phyloP scores from a whole-genome alignment of 2,329 filamentous ascomycete genomes.

The Cyphellophora europaea region DNA sequence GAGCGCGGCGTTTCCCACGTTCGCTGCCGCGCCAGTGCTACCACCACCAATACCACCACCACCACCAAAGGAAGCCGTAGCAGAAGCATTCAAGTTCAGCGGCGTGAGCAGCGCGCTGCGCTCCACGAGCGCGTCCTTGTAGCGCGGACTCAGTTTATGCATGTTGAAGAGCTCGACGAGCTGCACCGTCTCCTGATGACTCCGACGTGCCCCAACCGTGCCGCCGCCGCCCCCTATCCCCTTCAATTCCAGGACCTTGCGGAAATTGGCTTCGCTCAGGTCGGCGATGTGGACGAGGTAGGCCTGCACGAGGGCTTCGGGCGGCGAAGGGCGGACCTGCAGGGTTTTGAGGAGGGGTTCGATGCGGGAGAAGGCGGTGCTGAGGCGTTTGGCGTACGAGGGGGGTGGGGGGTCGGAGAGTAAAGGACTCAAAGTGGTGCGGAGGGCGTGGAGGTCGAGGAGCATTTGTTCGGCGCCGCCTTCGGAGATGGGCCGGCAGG shows the following conservation, averaged over 20 bases:
- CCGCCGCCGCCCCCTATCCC: too few species aligned
- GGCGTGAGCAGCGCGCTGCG: conserved; percentile 63
- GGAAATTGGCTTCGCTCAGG: conserved; percentile 87
- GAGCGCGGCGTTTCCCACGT: conserved; percentile 33
- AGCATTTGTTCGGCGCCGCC: conserved; percentile 97
- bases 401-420: conserved; percentile 51
- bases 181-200: conserved; percentile 68
- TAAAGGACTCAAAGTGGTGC: conserved; percentile 66
- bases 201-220: too few species aligned
- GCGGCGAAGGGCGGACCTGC: conserved; percentile 82
- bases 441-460: conserved; percentile 84
- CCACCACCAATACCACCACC: too few species aligned
- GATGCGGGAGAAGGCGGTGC: conserved; percentile 72
- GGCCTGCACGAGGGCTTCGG: conserved; percentile 89
- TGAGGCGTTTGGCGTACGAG: conserved; percentile 77
- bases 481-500: conserved; percentile 84
- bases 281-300: conserved; percentile 97
- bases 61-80: conserved; percentile 28
- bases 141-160: conserved; percentile 58
- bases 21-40: conserved; percentile 17
- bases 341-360: conserved; percentile 93
- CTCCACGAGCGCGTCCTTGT: conserved; percentile 57
- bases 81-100: conserved; percentile 41
- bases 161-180: conserved; percentile 87
- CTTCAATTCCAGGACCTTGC: conserved; percentile 91